Conservation (phyloP, 2,329 filamentous ascomycete genomes). For the Cercospora canescens region DNA sequence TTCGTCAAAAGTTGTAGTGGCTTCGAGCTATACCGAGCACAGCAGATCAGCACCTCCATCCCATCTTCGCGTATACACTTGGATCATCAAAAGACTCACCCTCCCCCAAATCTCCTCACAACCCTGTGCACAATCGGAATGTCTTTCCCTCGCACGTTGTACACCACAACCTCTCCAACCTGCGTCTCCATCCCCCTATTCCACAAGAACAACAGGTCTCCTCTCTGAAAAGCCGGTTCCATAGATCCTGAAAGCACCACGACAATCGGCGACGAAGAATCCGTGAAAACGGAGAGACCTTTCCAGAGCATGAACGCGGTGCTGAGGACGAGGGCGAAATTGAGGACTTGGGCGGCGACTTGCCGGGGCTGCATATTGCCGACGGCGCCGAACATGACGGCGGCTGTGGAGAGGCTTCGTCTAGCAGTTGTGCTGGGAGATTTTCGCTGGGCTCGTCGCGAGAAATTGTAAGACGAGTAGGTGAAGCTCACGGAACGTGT, state of each 20-base stretch:
- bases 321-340: constrained; percentile 86
- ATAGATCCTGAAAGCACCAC: constrained; percentile 83
- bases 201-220: constrained; percentile 75
- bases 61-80: background rate
- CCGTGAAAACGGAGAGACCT: constrained; percentile 74
- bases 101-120: constrained; percentile 67
- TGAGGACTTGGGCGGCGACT: constrained; percentile 77
- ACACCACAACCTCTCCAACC: constrained; percentile 73
- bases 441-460: background rate
- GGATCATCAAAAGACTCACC: constrained; percentile 44
- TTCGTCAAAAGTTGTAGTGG: constrained; percentile 80
- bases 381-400: constrained; percentile 67
- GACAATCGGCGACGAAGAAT: constrained; percentile 68
- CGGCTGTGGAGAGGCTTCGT: background rate
- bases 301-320: constrained; percentile 95
- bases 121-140: constrained; percentile 97
- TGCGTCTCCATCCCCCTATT: constrained; percentile 66
- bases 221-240: constrained; percentile 80
- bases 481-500: constrained; percentile 1
- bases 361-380: constrained; percentile 72
- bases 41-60: background rate
- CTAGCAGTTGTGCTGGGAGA: background rate
- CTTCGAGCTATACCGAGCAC: constrained; percentile 38
- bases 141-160: constrained; percentile 88
- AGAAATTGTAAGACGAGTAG: background rate